A percentile compares a stretch with the other conserved stretches of the same genome.
Evolutionary conservation across 352 stramenopile species (phyloP).

Genomic region (Pythium rishiriense): DNA sequence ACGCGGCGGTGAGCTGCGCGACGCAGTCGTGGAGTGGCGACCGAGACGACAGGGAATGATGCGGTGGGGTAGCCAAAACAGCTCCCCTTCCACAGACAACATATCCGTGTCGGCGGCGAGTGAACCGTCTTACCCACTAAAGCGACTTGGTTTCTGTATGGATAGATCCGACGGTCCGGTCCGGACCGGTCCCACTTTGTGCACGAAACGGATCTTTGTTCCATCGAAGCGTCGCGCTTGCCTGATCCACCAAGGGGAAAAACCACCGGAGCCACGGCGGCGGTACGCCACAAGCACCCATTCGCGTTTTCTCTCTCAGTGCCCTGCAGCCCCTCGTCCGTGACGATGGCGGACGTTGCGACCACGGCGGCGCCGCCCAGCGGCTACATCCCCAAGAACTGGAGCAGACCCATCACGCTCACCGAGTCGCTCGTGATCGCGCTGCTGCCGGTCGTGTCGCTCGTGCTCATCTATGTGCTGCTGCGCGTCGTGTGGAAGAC

Average conservation of each 20-base stretch:
- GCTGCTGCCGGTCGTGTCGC: conserved; percentile 45
- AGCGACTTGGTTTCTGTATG: conserved; percentile 14
- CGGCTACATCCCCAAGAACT: conserved; percentile 33
- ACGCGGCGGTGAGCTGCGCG: neutral
- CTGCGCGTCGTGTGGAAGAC: conserved; percentile 70
- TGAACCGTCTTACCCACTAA: too few relatives aligned
- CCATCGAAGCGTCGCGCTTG: conserved; percentile 5
- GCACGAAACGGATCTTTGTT: conserved; percentile 11
- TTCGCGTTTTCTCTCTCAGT: conserved; percentile 9
- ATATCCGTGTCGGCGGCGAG: neutral
- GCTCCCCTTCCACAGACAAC: neutral
- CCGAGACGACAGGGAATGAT: neutral
- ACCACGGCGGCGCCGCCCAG: neutral
- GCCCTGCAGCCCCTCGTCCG: neutral
- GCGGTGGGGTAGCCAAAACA: neutral
- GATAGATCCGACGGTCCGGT: neutral
- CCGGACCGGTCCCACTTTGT: neutral
- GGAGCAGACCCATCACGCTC: conserved; percentile 33
- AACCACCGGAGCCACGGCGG: neutral
- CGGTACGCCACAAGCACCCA: neutral
- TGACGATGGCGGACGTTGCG: conserved; percentile 14
- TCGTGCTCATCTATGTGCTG: conserved; percentile 64
- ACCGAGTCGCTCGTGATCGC: conserved; percentile 41
- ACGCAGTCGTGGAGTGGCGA: neutral
- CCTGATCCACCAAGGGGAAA: neutral